Percentiles rank a stretch among this genome's conserved stretches.
These are phyloP conservation scores for Drechslerella stenobrocha DNA, from an alignment of 2,329 filamentous ascomycete genomes.

Conservation along the genomic window DNA sequence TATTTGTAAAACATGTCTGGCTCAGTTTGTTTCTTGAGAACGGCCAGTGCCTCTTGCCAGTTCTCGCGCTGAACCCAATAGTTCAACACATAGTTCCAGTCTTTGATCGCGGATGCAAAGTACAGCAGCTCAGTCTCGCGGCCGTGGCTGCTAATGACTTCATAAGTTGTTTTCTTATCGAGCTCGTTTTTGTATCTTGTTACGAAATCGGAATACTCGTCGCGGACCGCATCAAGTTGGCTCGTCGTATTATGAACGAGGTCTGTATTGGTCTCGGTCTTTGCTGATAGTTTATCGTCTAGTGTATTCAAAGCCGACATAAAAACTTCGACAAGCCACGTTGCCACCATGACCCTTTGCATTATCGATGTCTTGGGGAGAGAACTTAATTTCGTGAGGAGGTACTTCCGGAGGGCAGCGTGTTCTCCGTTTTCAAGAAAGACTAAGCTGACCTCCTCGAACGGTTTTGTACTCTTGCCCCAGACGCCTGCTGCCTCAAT, in stretches of 20 bases:
- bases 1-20: constrained; percentile 95
- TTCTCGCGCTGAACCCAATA: constrained; percentile 97
- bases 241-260: constrained; percentile 47
- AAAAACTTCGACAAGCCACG: constrained; percentile 92
- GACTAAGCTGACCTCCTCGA: constrained; percentile 89
- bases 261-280: constrained; percentile 57
- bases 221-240: constrained; percentile 56
- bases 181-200: constrained; percentile 81
- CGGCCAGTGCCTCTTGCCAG: constrained; percentile 82
- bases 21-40: constrained; percentile 90
- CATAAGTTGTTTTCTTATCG: constrained; percentile 89
- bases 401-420: constrained; percentile 86
- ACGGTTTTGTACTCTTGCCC: constrained; percentile 92
- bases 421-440: constrained; percentile 89
- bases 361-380: constrained; percentile 83
- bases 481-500: constrained; percentile 85
- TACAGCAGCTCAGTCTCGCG: constrained; percentile 88
- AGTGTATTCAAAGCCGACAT: constrained; percentile 96
- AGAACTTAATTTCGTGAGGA: constrained; percentile 77
- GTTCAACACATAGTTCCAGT: constrained; percentile 90
- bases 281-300: constrained; percentile 90
- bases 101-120: constrained; percentile 84
- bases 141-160: constrained; percentile 92
- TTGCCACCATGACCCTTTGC: constrained; percentile 93
- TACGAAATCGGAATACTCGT: constrained; percentile 87